Evolutionary conservation across 352 stramenopile genomes (phyloP), one percentile per base, ranked within the genome.

Genomic region (Phytopythium mirpurense): DNA sequence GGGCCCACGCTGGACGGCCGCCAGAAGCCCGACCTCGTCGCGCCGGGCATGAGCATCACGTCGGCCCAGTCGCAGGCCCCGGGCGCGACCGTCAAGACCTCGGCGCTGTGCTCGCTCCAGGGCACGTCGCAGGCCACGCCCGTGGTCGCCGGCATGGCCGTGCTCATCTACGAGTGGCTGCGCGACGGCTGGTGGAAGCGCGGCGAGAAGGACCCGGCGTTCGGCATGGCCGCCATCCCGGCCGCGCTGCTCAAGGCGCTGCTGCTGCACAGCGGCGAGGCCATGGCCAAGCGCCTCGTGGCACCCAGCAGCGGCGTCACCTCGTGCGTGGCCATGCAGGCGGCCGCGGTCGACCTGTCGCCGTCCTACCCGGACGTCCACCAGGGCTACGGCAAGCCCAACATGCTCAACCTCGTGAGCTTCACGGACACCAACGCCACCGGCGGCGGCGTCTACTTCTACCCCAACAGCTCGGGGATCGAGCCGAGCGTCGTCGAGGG

Each of bases 21-120:
- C 19, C 64, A 95, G 36, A 97, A 97, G 62, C 88, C 88, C 11
- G 88, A 97, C 24, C 63, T 96, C n/a, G 74, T 96, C 10, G 85
- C 82, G 3, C 88, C 88, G 1, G 88, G 88, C 15, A 92, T 93
- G 72, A 69, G 74, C 26, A 59, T 96, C 15, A 70, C 73, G 18
- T 96, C 86, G 23, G 86, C 82, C 44, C 70, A 81, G 45, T 91
- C 84, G 11, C 63, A 76, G 45, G 58, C 65, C 10, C 70, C 74
- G 10, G 79, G 77, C 9, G 80, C 70, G n/a, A 83, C 71, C 9
- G 65, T 50, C 40, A 78, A 85, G 51, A 84, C 76, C 0, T 62
- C 60, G 0, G 64, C 70, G 12, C 83, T 74, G n/a, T 93, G 83
- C 37, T 83, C 76, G 14, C 62, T 93, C 15, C 83, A 93, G 46